Base-by-base conservation (phyloP, 129 eudicot species). In the Flaveria ramosissima region DNA sequence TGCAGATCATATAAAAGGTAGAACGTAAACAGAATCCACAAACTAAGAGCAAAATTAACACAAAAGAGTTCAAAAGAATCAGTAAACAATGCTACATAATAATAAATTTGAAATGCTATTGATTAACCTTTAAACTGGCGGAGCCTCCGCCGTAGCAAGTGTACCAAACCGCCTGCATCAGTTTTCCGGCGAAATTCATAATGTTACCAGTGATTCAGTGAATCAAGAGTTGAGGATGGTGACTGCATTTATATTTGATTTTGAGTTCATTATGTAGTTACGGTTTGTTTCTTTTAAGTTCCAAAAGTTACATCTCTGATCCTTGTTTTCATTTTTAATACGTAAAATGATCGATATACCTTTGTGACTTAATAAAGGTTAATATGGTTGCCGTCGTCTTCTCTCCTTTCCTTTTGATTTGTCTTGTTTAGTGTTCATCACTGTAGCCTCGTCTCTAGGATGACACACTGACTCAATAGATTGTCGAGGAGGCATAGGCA, bases 111-210 rank as follows among this genome's bases (percentile, higher is more conserved):
- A 51, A 51, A 30, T 6, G 20, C 9, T 32, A 51, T 45, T 45
- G 67, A 20, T 20, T 73, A 15, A 86, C 98, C 96, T 90, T 88
- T 82, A 92, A 86, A 71, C 72, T 85, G 47, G 90, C 84, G 53
- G 88, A 65, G 56, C 96, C 95, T 19, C 92, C 93, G 39, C 95
- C 98, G 73, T 92, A 88, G 64, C 76, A 6, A 56, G 82, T 84
- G 81, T 92, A 92, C 84, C 83, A 86, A 73, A 92, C 81, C 10
- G 93, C 96, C 27, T 75, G 88, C 97, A 89, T 92, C 63, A 87
- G 24, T 67, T 87, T 92, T 46, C 83, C 90, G 47, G 92, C 91
- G 91, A 88, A 86, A 47, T 46, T 83, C 50, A 12, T 76, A 17
- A 72, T 57, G 70, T 7, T 23, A 24, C 61, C 0, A 42, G 13